These are phyloP conservation scores for Bolboschoenoplectus hybrid DNA, from an alignment of 202 grass and related monocot genomes.

Conservation along the genomic window DNA sequence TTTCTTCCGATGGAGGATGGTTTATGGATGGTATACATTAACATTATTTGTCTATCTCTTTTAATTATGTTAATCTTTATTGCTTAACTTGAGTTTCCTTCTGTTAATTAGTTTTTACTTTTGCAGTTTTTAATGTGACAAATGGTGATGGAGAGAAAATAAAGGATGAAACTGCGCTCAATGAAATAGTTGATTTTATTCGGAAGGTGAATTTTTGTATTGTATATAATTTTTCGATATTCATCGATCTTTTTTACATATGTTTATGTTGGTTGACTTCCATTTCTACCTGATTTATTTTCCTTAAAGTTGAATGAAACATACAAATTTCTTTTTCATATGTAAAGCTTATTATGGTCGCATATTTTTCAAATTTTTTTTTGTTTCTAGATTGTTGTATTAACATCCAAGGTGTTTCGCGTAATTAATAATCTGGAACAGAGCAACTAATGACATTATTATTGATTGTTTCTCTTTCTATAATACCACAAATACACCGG, in stretches of 20 bases:
- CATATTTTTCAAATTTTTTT: not conserved
- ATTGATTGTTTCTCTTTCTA: not conserved
- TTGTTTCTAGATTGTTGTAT: slow-evolving; percentile 36
- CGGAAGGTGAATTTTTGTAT: slow-evolving; percentile 50
- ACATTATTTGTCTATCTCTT: not conserved
- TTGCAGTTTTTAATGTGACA: slow-evolving; percentile 84
- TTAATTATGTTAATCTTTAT: slow-evolving; percentile 21
- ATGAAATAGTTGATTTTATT: slow-evolving; percentile 61
- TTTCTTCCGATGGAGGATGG: slow-evolving; percentile 92
- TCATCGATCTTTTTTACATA: not conserved
- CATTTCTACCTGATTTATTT: not conserved
- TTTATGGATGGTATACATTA: slow-evolving; percentile 84
- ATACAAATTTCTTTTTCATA: not conserved
- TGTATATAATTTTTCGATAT: not conserved
- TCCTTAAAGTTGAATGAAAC: not conserved
- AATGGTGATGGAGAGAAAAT: slow-evolving; percentile 75
- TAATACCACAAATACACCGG: slow-evolving; percentile 11
- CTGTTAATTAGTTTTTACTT: not conserved
- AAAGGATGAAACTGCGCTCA: slow-evolving; percentile 42
- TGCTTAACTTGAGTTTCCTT: not conserved
- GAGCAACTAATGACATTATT: not conserved
- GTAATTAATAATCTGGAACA: not conserved
- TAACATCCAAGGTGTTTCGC: slow-evolving; percentile 8
- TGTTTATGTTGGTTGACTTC: not conserved
- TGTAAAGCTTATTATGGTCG: not conserved